Evolutionary conservation across 495 filamentous ascomycete genomes (phyloP).

Genomic region (Annulohypoxylon nitens): DNA sequence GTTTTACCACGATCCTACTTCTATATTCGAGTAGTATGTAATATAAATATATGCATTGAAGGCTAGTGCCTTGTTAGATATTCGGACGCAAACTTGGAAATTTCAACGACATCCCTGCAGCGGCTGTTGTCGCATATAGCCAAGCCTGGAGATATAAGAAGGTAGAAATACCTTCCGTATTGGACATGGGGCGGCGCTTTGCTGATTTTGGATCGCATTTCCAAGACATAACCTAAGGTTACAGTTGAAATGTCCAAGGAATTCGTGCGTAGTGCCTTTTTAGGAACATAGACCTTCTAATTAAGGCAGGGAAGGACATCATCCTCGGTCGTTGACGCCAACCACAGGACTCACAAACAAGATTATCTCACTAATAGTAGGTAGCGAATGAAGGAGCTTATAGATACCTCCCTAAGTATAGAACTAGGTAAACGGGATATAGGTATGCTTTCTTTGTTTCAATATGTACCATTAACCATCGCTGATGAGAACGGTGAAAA

Average conservation of each 20-base stretch:
- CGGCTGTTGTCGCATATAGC: conserved; percentile 33
- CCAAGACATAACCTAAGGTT: conserved; percentile 8
- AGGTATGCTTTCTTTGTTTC: neutral
- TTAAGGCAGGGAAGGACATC: conserved; percentile 22
- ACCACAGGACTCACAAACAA: neutral
- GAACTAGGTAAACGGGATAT: too few species aligned
- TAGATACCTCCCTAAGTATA: too few species aligned
- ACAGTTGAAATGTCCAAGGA: conserved; percentile 15
- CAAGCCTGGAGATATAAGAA: conserved; percentile 25
- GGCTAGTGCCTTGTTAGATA: conserved; percentile 1
- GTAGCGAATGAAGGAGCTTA: neutral
- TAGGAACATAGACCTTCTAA: conserved; percentile 26
- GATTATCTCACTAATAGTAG: neutral
- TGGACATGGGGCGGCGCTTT: conserved; percentile 27
- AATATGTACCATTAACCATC: neutral
- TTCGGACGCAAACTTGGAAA: conserved; percentile 10
- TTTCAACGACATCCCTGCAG: neutral
- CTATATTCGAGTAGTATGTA: neutral
- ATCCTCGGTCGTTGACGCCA: conserved; percentile 1
- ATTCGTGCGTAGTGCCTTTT: conserved; percentile 7
- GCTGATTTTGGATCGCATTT: conserved; percentile 26
- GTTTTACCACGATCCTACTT: neutral
- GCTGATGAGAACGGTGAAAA: neutral
- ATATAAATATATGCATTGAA: conserved; percentile 12
- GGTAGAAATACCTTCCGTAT: conserved; percentile 26